Evolutionary conservation across 1,284 basidiomycete genomes (phyloP).

Genomic region (Thecaphora frezii): DNA sequence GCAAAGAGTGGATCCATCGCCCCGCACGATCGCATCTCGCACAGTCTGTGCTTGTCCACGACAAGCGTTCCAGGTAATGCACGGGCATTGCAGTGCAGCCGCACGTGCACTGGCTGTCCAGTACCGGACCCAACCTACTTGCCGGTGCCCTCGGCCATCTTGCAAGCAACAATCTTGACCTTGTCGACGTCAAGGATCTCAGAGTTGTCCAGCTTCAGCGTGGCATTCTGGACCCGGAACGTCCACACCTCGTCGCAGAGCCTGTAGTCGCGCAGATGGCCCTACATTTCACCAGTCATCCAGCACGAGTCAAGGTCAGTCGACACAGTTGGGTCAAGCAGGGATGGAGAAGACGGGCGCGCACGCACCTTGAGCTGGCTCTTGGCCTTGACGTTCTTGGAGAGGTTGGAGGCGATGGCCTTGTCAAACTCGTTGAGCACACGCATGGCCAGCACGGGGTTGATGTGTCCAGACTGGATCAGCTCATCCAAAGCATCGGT

Average conservation of each 20-base stretch:
- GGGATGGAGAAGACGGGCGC: not conserved
- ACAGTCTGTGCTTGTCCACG: too few species aligned
- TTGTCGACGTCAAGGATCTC: constrained; percentile 51
- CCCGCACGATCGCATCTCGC: too few species aligned
- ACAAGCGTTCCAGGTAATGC: too few species aligned
- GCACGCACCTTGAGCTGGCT: constrained; percentile 46
- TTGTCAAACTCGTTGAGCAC: constrained; percentile 68
- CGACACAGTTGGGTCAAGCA: not conserved
- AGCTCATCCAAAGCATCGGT: constrained; percentile 99
- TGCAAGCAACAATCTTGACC: constrained; percentile 58
- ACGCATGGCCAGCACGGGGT: constrained; percentile 95
- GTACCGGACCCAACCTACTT: too few species aligned
- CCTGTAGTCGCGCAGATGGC: constrained; percentile 54
- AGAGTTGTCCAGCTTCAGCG: constrained; percentile 56
- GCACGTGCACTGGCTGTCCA: too few species aligned
- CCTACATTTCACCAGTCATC: too few species aligned
- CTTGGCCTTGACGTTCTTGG: constrained; percentile 54
- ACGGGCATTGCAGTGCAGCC: too few species aligned
- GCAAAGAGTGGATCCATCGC: too few species aligned
- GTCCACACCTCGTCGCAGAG: constrained; percentile 59
- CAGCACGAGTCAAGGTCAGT: not conserved
- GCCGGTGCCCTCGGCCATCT: constrained; percentile 39
- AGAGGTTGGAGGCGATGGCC: constrained; percentile 53
- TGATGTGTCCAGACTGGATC: constrained; percentile 94
- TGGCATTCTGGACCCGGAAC: constrained; percentile 53